Evolutionary conservation across 345 rosid species (phyloP).

Genomic region (rapeseed (Brassica napus)): Da-Ae NC_063447.1:4388001-4388500

Average conservation of each 20-base stretch:
- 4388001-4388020: background rate
- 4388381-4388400: background rate
- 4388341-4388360: background rate
- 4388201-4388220: slow-evolving; percentile 43
- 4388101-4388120: background rate
- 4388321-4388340: background rate
- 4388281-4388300: slow-evolving; percentile 32
- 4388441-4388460: background rate
- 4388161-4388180: slow-evolving; percentile 30
- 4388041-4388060: background rate
- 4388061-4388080: background rate
- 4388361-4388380: background rate
- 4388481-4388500: background rate
- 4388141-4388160: slow-evolving; percentile 4
- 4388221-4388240: slow-evolving; percentile 35
- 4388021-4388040: background rate
- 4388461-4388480: background rate
- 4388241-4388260: slow-evolving; percentile 19
- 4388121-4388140: slow-evolving; percentile 6
- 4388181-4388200: slow-evolving; percentile 41
- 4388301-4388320: background rate
- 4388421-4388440: background rate
- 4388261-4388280: slow-evolving; percentile 35
- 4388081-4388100: slow-evolving; percentile 1
- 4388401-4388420: background rate